Evolutionary conservation across 805 yeast genomes (phyloP).

Genomic region (Candida nonsorbophila): DNA sequence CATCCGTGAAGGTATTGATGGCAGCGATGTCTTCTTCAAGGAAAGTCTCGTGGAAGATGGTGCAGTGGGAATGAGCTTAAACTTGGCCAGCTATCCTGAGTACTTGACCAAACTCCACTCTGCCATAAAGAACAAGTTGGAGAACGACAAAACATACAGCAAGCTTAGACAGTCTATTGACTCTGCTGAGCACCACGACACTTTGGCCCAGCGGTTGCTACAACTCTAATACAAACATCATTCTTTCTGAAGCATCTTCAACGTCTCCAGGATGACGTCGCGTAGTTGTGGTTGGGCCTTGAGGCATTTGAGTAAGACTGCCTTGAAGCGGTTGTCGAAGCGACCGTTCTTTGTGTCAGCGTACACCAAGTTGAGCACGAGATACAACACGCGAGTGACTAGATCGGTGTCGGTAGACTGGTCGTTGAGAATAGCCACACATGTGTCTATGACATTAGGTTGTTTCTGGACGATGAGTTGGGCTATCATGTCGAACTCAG

Average conservation of each 20-base stretch:
- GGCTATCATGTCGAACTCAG: slow-evolving; percentile 32
- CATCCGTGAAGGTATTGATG: slow-evolving; percentile 62
- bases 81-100: slow-evolving; percentile 55
- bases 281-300: no score
- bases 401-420: no score
- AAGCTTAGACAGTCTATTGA: slow-evolving; percentile 21
- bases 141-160: slow-evolving; percentile 36
- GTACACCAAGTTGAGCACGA: slow-evolving; percentile 16
- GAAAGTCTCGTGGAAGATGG: slow-evolving; percentile 73
- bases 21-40: slow-evolving; percentile 46
- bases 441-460: no score
- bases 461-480: slow-evolving; percentile 15
- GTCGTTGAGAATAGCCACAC: no score
- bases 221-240: slow-evolving; percentile 18
- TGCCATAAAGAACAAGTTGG: slow-evolving; percentile 48
- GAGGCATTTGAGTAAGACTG: no score
- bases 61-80: slow-evolving; percentile 22
- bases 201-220: slow-evolving; percentile 35
- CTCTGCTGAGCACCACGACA: slow-evolving; percentile 21
- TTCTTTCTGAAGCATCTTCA: slow-evolving; percentile 2
- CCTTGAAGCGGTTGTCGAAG: no score
- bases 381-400: slow-evolving; percentile 19
- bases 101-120: slow-evolving; percentile 67
- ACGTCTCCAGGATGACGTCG: slow-evolving; percentile 1
- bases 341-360: no score